Evolutionary conservation across 2,329 filamentous ascomycete species (phyloP).

Genomic region (Paradendryphiella salina): DNA sequence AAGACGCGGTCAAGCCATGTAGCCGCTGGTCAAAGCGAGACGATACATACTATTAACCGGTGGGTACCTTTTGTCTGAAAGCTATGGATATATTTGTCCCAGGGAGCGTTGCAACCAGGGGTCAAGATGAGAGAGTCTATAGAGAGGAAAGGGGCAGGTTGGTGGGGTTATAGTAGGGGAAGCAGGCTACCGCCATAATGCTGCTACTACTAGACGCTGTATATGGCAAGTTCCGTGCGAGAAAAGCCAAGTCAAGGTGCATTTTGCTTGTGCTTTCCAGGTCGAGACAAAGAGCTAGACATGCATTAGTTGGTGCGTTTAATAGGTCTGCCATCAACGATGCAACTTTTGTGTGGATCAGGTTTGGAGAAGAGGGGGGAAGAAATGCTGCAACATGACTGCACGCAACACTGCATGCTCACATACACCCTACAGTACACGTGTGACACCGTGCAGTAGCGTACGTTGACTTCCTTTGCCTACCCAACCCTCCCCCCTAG

Average conservation of each 20-base stretch:
- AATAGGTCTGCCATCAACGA: not conserved
- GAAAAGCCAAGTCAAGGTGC: not conserved
- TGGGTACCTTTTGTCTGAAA: not conserved
- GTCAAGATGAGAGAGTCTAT: not conserved
- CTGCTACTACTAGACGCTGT: too few relatives aligned
- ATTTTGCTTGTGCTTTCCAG: not conserved
- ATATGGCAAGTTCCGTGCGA: not conserved
- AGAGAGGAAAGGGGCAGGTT: not conserved
- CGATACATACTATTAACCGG: not conserved
- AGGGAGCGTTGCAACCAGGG: slow-evolving; percentile 9
- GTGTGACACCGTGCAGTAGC: slow-evolving; percentile 15
- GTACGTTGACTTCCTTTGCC: slow-evolving; percentile 7
- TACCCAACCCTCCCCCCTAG: slow-evolving; percentile 9
- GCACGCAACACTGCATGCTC: slow-evolving; percentile 3
- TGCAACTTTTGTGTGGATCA: slow-evolving; percentile 2
- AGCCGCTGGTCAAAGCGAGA: not conserved
- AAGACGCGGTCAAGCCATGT: not conserved
- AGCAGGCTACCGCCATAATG: not conserved
- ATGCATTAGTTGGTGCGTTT: not conserved
- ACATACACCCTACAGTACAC: not conserved
- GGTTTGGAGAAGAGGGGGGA: not conserved
- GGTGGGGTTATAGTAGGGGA: not conserved
- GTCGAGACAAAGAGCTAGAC: not conserved
- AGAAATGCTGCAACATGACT: not conserved
- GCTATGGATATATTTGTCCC: not conserved